These are phyloP conservation scores for Petrea volubilis DNA, from an alignment of 257 asterid species.

Conservation along the genomic window DNA sequence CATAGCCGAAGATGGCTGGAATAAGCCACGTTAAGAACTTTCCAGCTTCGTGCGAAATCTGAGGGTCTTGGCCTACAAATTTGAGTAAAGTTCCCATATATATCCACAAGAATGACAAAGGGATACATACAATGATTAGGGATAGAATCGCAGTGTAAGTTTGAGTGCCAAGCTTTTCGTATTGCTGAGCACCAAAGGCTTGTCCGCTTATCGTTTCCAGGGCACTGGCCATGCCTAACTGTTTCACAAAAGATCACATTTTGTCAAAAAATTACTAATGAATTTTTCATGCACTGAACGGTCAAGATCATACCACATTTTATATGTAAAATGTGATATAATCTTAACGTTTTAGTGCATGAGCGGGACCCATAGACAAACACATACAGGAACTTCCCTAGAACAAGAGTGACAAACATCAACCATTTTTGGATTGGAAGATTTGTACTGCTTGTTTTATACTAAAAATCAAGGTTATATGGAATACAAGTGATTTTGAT, in stretches of 20 bases:
- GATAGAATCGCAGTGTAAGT: conserved; percentile 51
- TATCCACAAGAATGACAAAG: conserved; percentile 47
- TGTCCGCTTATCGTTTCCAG: conserved; percentile 64
- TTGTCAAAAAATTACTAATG: too few species aligned
- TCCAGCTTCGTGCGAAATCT: conserved; percentile 57
- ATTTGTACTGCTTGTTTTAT: neutral
- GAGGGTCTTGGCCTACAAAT: conserved; percentile 56
- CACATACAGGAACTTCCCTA: too few species aligned
- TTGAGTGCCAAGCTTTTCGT: conserved; percentile 53
- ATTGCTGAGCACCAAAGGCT: conserved; percentile 63
- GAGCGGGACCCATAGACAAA: too few species aligned
- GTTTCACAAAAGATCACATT: neutral
- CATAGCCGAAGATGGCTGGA: conserved; percentile 49
- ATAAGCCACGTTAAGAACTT: conserved; percentile 43
- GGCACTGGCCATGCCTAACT: conserved; percentile 63
- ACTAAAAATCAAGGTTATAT: neutral
- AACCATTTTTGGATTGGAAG: too few species aligned
- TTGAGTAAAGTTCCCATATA: conserved; percentile 36
- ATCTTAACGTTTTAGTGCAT: too few species aligned
- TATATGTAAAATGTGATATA: too few species aligned
- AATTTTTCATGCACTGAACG: neutral
- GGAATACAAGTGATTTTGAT: neutral
- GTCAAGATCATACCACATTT: too few species aligned
- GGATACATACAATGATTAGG: conserved; percentile 43
- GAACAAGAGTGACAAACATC: too few species aligned